phyloP scores from a whole-genome alignment of 2,329 filamentous ascomycete species.

The Dactylellina cionopaga region DNA sequence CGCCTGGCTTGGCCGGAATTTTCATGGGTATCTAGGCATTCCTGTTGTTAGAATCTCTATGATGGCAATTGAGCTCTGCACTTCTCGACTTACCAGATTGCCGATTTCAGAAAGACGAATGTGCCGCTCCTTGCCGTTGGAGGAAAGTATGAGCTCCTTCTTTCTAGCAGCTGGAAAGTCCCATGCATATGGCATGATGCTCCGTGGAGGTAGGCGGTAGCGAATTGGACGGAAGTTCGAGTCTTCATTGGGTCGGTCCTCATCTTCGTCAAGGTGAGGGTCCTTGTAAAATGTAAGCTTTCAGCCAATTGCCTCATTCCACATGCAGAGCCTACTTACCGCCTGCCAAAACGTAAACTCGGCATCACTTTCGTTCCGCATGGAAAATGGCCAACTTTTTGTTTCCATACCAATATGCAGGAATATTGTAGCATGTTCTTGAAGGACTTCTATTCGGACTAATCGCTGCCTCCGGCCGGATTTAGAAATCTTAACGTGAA shows the following conservation, averaged over 20 bases:
- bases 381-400: conserved; percentile 97
- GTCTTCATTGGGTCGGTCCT: conserved; percentile 75
- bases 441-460: conserved; percentile 84
- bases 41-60: neutral
- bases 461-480: conserved; percentile 88
- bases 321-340: conserved; percentile 57
- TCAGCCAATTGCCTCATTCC: neutral
- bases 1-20: conserved; percentile 73
- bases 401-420: conserved; percentile 88
- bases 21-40: conserved; percentile 75
- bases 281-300: conserved; percentile 64
- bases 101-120: conserved; percentile 97
- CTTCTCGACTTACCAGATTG: conserved; percentile 73
- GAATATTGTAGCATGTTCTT: conserved; percentile 94
- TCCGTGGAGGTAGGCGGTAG: conserved; percentile 89
- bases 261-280: conserved; percentile 91
- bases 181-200: conserved; percentile 99
- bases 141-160: conserved; percentile 87
- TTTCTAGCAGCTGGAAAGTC: conserved; percentile 98
- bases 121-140: conserved; percentile 82
- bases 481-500: conserved; percentile 92
- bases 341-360: conserved; percentile 98
- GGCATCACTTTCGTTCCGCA: conserved; percentile 96
- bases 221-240: conserved; percentile 89
- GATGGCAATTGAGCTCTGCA: neutral